phyloP scores from a whole-genome alignment of 2,329 filamentous ascomycete genomes.

The Talaromyces pinophilus region DNA sequence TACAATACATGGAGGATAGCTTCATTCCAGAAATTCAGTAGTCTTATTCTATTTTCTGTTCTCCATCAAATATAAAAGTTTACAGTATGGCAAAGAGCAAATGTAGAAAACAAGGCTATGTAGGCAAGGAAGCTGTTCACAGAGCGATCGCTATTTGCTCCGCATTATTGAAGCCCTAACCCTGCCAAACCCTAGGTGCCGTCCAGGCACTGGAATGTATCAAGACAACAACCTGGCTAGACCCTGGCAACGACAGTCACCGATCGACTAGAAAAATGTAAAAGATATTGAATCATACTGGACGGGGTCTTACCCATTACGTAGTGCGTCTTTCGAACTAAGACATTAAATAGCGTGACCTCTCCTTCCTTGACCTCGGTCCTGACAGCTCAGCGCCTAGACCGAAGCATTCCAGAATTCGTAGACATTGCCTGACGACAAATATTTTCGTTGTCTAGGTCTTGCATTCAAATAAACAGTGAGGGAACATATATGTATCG shows the following conservation, averaged over 20 bases:
- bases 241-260: conserved; percentile 5
- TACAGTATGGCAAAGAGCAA: not conserved
- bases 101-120: not conserved
- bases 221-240: not conserved
- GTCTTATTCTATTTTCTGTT: not conserved
- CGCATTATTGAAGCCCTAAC: conserved; percentile 10
- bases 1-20: not conserved
- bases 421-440: not conserved
- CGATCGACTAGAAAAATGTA: conserved; percentile 13
- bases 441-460: not conserved
- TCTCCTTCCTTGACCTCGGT: not conserved
- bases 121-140: not conserved
- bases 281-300: not conserved
- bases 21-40: not conserved
- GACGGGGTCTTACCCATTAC: not conserved
- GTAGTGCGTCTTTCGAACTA: not conserved
- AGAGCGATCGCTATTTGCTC: not conserved
- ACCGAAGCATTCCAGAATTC: conserved; percentile 1
- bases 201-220: conserved; percentile 9
- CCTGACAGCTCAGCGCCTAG: not conserved
- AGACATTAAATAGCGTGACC: not conserved
- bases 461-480: not conserved
- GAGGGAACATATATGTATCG: conserved; percentile 5
- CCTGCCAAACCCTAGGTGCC: not conserved
- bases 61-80: not conserved